A percentile compares a stretch with the other conserved stretches of the same genome.
Evolutionary conservation across 176 grass and related monocot genomes (phyloP).

Genomic region (Phyllostachys edulis): DNA sequence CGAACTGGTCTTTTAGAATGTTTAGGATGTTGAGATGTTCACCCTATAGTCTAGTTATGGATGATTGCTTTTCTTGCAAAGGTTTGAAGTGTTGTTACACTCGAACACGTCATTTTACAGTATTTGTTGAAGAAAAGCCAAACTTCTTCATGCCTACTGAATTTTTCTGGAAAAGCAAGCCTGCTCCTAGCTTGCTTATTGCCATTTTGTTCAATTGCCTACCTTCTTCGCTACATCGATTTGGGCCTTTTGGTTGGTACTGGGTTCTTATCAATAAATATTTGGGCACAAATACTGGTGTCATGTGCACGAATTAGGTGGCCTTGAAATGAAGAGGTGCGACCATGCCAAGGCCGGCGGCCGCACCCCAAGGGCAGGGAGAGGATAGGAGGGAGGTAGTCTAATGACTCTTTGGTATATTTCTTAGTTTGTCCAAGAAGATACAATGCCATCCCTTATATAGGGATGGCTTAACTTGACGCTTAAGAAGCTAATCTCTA

Average conservation of each 20-base stretch:
- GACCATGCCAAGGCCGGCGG: no score
- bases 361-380: no score
- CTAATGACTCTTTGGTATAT: no score
- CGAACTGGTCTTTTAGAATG: background rate
- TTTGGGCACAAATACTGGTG: background rate
- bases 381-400: no score
- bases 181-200: background rate
- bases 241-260: background rate
- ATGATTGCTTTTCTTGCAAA: background rate
- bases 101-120: background rate
- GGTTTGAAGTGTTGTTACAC: background rate
- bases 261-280: background rate
- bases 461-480: no score
- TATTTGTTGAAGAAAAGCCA: background rate
- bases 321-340: no score
- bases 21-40: background rate
- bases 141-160: background rate
- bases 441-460: no score
- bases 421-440: no score
- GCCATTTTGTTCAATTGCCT: background rate
- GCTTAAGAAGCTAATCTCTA: no score
- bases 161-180: slow-evolving; percentile 1
- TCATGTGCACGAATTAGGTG: no score
- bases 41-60: background rate
- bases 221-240: background rate